A percentile compares a stretch with the other conserved stretches of the same genome.
phyloP scores from a whole-genome alignment of 768 basidiomycete species.

The Tulasnella sp. region DNA sequence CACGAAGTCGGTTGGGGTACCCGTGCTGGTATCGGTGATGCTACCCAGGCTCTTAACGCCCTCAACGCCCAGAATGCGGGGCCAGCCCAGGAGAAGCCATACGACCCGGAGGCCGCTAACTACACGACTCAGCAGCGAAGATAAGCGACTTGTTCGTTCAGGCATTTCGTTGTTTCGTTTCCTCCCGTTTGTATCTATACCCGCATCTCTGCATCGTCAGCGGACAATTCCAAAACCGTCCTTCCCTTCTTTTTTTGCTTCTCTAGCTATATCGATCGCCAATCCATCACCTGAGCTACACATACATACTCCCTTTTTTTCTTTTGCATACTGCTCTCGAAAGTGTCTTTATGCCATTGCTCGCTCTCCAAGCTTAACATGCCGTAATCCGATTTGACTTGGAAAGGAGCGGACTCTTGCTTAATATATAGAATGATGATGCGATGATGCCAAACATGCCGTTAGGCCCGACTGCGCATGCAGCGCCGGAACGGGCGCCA shows the following conservation, averaged over 20 bases:
- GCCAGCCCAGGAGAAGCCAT: background rate
- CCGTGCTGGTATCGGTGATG: conserved; percentile 88
- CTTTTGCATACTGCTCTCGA: background rate
- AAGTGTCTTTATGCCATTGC: background rate
- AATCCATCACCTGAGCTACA: background rate
- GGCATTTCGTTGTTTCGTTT: background rate
- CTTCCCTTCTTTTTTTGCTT: background rate
- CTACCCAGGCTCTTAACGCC: conserved; percentile 68
- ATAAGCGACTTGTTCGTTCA: background rate
- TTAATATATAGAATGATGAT: conserved; percentile 11
- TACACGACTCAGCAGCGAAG: conserved; percentile 7
- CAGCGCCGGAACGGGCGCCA: too few species aligned
- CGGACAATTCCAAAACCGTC: background rate
- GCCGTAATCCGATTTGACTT: background rate
- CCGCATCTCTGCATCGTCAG: background rate
- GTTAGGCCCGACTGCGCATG: background rate
- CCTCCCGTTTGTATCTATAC: conserved; percentile 15
- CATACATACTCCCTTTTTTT: background rate
- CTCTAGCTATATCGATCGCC: background rate
- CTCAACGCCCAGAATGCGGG: conserved; percentile 36
- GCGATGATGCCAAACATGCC: background rate
- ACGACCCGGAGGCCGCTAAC: conserved; percentile 18
- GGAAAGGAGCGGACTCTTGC: conserved; percentile 2
- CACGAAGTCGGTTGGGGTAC: conserved; percentile 92
- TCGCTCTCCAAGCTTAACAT: background rate